Percentiles rank a stretch among this genome's conserved stretches.
These are phyloP conservation scores for Lodderomyces theae DNA, from an alignment of 1,139 yeast genomes.

Conservation along the genomic window DNA sequence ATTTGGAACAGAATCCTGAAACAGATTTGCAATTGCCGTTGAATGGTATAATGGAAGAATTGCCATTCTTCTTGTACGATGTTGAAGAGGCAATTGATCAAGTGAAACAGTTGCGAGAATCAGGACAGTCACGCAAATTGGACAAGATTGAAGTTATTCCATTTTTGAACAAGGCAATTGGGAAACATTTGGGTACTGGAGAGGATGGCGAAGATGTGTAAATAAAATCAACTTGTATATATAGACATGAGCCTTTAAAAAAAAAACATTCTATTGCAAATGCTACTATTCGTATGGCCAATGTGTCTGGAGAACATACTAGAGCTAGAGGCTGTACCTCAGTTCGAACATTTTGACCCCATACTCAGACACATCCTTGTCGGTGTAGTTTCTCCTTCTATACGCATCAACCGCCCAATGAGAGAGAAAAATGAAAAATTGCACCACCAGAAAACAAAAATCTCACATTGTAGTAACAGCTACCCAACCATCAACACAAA, in stretches of 20 bases:
- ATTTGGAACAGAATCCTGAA: constrained; percentile 21
- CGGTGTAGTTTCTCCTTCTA: no score
- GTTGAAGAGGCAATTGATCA: constrained; percentile 55
- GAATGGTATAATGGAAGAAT: constrained; percentile 40
- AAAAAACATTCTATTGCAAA: no score
- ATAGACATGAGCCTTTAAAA: no score
- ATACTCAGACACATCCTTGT: no score
- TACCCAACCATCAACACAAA: not conserved
- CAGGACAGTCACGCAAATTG: constrained; percentile 27
- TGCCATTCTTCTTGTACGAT: constrained; percentile 43
- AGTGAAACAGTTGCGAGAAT: constrained; percentile 42
- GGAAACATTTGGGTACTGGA: constrained; percentile 15
- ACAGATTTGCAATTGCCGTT: constrained; percentile 28
- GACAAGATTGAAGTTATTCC: constrained; percentile 44
- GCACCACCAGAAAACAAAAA: no score
- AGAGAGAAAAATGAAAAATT: no score
- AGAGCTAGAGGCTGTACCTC: no score
- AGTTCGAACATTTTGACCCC: no score
- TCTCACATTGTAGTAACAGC: not conserved
- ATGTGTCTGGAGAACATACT: no score
- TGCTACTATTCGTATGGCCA: no score
- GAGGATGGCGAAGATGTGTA: not conserved
- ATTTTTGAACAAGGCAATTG: constrained; percentile 37
- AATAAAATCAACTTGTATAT: no score
- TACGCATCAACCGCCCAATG: no score